A percentile compares a stretch with the other conserved stretches of the same genome.
These are phyloP conservation scores for Aquilaria agallochum DNA, from an alignment of 441 rosid species.

Conservation along the genomic window DNA sequence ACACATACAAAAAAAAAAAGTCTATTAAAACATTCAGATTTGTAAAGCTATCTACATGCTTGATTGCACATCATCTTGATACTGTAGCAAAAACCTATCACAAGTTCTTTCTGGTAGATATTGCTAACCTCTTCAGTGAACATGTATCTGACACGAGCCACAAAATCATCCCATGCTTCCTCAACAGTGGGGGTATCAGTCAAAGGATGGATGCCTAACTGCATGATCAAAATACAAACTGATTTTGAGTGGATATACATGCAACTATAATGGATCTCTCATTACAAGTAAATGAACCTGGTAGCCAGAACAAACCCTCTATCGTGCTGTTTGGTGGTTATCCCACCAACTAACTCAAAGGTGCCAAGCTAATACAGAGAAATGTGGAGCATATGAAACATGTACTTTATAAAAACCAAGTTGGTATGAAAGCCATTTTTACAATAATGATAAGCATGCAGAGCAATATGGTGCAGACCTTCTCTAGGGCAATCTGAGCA, in stretches of 20 bases:
- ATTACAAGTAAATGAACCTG: too few relatives aligned
- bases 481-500: slow-evolving; percentile 77
- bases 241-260: too few relatives aligned
- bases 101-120: slow-evolving; percentile 5
- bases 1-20: too few relatives aligned
- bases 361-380: too few relatives aligned
- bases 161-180: slow-evolving; percentile 65
- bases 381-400: too few relatives aligned
- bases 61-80: too few relatives aligned
- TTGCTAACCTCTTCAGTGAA: slow-evolving; percentile 82
- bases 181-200: slow-evolving; percentile 43
- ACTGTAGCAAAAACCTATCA: neutral
- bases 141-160: slow-evolving; percentile 46
- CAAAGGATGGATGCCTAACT: slow-evolving; percentile 62
- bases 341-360: too few relatives aligned
- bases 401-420: too few relatives aligned
- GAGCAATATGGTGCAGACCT: slow-evolving; percentile 35
- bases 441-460: neutral
- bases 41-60: neutral
- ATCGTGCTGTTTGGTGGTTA: too few relatives aligned
- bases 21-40: too few relatives aligned
- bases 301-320: too few relatives aligned
- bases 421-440: too few relatives aligned
- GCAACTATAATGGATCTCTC: neutral
- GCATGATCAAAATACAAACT: slow-evolving; percentile 24